These are phyloP conservation scores for Pichia occidentalis DNA, from an alignment of 805 yeast species.

Conservation along the genomic window DNA sequence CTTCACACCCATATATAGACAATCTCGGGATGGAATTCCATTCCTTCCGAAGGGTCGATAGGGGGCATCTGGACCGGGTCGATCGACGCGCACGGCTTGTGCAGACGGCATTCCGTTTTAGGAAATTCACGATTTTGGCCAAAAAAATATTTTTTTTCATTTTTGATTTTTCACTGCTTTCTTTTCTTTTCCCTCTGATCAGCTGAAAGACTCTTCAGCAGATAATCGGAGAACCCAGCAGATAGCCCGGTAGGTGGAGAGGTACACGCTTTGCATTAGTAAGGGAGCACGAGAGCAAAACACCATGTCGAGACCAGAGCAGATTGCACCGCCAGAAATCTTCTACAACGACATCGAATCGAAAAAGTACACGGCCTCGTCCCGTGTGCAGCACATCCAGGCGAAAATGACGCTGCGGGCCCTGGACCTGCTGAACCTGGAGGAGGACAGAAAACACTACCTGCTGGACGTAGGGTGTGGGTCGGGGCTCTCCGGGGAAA, in stretches of 20 bases:
- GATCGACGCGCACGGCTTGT: too few relatives aligned
- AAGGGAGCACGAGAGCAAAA: not conserved
- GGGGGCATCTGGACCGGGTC: too few relatives aligned
- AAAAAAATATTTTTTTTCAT: too few relatives aligned
- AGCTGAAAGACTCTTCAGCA: too few relatives aligned
- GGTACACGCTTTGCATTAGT: too few relatives aligned
- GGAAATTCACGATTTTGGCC: too few relatives aligned
- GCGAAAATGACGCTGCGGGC: conserved; percentile 97
- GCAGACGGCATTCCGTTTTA: too few relatives aligned
- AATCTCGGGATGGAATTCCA: too few relatives aligned
- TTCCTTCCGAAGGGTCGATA: too few relatives aligned
- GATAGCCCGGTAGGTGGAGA: conserved; percentile 1
- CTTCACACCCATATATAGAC: too few relatives aligned
- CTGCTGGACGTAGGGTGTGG: conserved; percentile 95
- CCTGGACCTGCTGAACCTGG: conserved; percentile 74
- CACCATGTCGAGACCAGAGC: conserved; percentile 95
- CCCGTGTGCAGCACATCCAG: conserved; percentile 97
- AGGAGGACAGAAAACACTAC: conserved; percentile 54
- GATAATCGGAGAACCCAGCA: conserved; percentile 3
- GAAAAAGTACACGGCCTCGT: conserved; percentile 79
- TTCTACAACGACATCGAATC: conserved; percentile 92
- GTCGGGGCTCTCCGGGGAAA: conserved; percentile 92
- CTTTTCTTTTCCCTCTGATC: not conserved
- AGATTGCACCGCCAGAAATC: conserved; percentile 92
- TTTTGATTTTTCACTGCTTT: too few relatives aligned